phyloP scores from a whole-genome alignment of 441 rosid species.

The Populus hybrid region DNA sequence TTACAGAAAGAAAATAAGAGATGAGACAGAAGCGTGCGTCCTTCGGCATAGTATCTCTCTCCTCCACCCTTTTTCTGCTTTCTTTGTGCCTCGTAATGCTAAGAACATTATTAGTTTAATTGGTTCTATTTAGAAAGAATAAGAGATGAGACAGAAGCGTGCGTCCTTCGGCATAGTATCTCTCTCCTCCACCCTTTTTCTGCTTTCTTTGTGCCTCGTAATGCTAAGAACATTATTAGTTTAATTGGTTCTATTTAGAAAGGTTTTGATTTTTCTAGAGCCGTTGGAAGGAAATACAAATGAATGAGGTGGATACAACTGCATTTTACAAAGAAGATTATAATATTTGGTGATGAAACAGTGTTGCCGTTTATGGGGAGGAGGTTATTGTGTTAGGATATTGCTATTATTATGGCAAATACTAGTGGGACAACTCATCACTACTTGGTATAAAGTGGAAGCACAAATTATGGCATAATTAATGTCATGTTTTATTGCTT shows the following conservation, averaged over 20 bases:
- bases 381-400: background rate
- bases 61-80: background rate
- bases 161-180: background rate
- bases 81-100: background rate
- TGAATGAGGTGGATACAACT: background rate
- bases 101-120: background rate
- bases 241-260: background rate
- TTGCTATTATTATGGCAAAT: too few relatives aligned
- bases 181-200: background rate
- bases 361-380: background rate
- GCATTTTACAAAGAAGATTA: background rate
- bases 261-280: background rate
- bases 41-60: background rate
- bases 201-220: background rate
- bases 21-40: background rate
- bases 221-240: background rate
- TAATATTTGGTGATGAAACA: background rate
- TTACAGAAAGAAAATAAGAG: background rate
- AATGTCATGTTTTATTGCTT: too few relatives aligned
- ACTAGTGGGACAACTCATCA: too few relatives aligned
- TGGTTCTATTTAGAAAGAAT: background rate
- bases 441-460: too few relatives aligned
- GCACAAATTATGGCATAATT: too few relatives aligned
- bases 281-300: background rate
- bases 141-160: background rate